Base-by-base conservation (phyloP, 2,329 filamentous ascomycete genomes). In the Ciborinia camelliae region DNA sequence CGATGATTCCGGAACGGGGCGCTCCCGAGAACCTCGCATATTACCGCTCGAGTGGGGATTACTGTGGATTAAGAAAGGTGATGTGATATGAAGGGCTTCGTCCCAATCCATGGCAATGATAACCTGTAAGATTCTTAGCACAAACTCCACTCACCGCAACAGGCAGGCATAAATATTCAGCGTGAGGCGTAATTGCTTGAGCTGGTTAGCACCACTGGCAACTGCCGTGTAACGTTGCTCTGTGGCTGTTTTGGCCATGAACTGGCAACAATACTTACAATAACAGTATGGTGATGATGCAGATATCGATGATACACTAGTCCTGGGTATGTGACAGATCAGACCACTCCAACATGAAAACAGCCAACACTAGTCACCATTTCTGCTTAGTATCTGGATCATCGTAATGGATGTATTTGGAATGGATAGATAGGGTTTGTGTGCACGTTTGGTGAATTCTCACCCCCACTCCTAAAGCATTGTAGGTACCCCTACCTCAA, bases 201-300 rank as follows among this genome's bases (percentile, higher is more conserved):
- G 1, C n/a, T 5, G 23, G 14, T 62, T 62, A 35, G 37, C n/a
- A n/a, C n/a, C n/a, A n/a, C n/a, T 35, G 18, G 26, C 18, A 45
- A 30, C n/a, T 48, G 51, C 18, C 43, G 41, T 63, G 61, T 57
- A 48, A 48, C 51, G 15, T 30, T 63, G 52, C 26, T 39, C n/a
- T 57, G n/a, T 37, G 41, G 43, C 41, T 39, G 51, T 26, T 47
- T 54, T 57, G 32, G 51, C 18, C 35, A 37, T 28, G 9, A 18
- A 15, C 15, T 53, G 37, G 12, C n/a, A 39, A 35, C 5, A 32
- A 15, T 30, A 23, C 39, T n/a, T 10, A 45, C 6, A 23, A 32
- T 23, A 26, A 28, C 23, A 18, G 20, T n/a, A 51, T n/a, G 26
- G 10, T 18, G 7, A 41, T 53, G 7, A 45, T 43, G 28, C 48